These are phyloP conservation scores for Xylaria castorea DNA, from an alignment of 495 filamentous ascomycete genomes.

Conservation along the genomic window DNA sequence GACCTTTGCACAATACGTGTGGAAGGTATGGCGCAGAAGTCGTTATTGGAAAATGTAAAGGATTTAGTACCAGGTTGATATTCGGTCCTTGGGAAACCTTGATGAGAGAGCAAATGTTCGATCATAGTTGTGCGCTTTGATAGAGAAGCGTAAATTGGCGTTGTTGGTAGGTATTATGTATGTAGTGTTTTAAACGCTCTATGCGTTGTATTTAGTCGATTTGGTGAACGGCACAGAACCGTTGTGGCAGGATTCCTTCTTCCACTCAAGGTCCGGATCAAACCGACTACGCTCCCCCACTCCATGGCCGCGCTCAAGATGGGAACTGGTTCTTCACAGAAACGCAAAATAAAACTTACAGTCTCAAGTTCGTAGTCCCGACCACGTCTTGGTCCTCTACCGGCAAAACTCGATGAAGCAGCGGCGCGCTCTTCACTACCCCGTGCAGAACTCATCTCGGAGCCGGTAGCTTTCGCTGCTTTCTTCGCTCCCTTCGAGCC, in stretches of 20 bases:
- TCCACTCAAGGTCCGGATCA: not conserved
- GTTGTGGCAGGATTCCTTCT: conserved; percentile 9
- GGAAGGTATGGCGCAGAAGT: conserved; percentile 16
- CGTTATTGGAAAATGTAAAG: not conserved
- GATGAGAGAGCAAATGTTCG: not conserved
- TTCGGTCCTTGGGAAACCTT: not conserved
- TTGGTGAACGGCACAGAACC: not conserved
- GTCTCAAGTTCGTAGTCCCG: conserved; percentile 85
- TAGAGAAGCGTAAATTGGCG: not conserved
- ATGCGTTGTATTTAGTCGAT: not conserved
- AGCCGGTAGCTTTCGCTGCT: conserved; percentile 63
- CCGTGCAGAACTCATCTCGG: conserved; percentile 78
- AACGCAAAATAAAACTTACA: conserved; percentile 61
- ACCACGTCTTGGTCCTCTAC: conserved; percentile 70
- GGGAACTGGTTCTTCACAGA: conserved; percentile 18
- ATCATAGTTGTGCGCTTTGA: not conserved
- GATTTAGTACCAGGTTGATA: not conserved
- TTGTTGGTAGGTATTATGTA: not conserved
- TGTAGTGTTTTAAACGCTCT: not conserved
- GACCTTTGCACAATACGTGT: conserved; percentile 2
- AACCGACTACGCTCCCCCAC: conserved; percentile 19
- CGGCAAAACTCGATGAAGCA: conserved; percentile 66
- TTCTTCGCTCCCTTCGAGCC: conserved; percentile 62
- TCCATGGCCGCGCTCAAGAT: not conserved
- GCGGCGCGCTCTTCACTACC: conserved; percentile 86